phyloP scores from a whole-genome alignment of 179 eudicot genomes.

The Spinacia oleracea region DNA sequence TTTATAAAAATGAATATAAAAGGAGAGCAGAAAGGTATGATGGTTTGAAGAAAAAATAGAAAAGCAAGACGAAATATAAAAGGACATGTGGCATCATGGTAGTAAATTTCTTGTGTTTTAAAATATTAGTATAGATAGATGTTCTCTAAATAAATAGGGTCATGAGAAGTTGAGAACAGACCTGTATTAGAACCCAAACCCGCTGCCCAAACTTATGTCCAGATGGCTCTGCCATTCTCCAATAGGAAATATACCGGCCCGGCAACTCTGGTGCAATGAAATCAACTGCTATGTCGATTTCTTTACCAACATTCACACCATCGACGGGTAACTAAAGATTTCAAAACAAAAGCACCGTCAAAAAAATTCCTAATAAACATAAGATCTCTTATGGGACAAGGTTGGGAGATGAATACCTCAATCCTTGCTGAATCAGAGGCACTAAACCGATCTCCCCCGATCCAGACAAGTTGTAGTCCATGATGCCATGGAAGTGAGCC shows the following conservation, averaged over 20 bases:
- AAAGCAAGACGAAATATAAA: no score
- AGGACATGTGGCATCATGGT: no score
- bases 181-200: constrained; percentile 88
- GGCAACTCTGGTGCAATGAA: constrained; percentile 76
- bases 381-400: not conserved
- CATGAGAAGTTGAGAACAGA: constrained; percentile 15
- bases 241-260: constrained; percentile 74
- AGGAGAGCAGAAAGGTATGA: no score
- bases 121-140: no score
- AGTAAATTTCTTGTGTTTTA: no score
- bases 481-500: constrained; percentile 62
- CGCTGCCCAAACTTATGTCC: constrained; percentile 92
- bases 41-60: no score
- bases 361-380: not conserved
- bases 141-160: not conserved
- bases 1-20: no score
- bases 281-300: constrained; percentile 78
- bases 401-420: constrained; percentile 39
- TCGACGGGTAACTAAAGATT: constrained; percentile 51
- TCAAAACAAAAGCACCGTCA: not conserved
- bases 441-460: constrained; percentile 72
- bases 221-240: constrained; percentile 78
- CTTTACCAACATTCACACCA: constrained; percentile 51
- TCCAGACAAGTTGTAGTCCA: constrained; percentile 67
- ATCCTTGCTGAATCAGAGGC: constrained; percentile 42